Evolutionary conservation across 2,329 filamentous ascomycete genomes (phyloP).

Genomic region (Chalaropsis ovoidea): DNA sequence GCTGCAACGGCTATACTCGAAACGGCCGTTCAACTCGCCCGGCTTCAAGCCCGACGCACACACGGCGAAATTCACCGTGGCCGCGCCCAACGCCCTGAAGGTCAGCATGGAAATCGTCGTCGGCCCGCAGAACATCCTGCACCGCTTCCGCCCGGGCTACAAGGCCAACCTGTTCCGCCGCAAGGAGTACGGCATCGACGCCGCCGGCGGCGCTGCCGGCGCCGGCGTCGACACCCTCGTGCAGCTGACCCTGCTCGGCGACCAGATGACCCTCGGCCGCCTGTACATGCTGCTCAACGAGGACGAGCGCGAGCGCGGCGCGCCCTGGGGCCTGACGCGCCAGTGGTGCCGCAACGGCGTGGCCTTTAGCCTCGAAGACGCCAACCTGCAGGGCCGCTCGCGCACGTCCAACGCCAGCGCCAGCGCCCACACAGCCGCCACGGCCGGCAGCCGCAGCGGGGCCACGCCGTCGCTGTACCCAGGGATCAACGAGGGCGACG

Average conservation of each 20-base stretch:
- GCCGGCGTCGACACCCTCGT: slow-evolving; percentile 29
- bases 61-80: slow-evolving; percentile 25
- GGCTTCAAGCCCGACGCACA: slow-evolving; percentile 9
- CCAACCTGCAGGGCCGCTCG: slow-evolving; percentile 16
- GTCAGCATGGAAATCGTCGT: slow-evolving; percentile 25
- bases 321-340: slow-evolving; percentile 27
- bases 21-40: slow-evolving; percentile 37
- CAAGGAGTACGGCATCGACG: slow-evolving; percentile 20
- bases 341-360: slow-evolving; percentile 25
- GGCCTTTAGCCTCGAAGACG: slow-evolving; percentile 21
- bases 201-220: slow-evolving; percentile 4
- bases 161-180: slow-evolving; percentile 23
- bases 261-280: slow-evolving; percentile 28
- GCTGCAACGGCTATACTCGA: slow-evolving; percentile 31
- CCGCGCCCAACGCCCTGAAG: slow-evolving; percentile 24
- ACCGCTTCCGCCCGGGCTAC: slow-evolving; percentile 25
- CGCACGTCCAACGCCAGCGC: not conserved
- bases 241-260: slow-evolving; percentile 31
- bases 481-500: slow-evolving; percentile 15
- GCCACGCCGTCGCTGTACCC: slow-evolving; percentile 11
- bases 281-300: slow-evolving; percentile 35
- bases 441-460: not conserved
- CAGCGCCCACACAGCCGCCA: not conserved
- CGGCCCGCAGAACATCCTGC: slow-evolving; percentile 20
- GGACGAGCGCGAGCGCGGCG: slow-evolving; percentile 36